A percentile compares a stretch with the other conserved stretches of the same genome.
These are phyloP conservation scores for Plantago coronopus DNA, from an alignment of 305 asterid genomes.

Conservation along the genomic window DNA sequence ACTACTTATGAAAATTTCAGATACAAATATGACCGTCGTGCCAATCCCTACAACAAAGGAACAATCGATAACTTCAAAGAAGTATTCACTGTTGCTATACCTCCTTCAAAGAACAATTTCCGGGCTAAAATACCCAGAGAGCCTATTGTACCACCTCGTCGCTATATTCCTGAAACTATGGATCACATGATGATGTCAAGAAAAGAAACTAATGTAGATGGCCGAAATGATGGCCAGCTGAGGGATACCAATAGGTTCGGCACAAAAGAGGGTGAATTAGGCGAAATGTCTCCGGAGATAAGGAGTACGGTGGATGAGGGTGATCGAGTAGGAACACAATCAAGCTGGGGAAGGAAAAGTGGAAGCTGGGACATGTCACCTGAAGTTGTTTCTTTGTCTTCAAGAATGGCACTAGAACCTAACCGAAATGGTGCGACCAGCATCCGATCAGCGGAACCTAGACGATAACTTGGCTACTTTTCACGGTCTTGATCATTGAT, in stretches of 20 bases:
- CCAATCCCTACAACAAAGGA: constrained; percentile 71
- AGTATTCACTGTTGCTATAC: constrained; percentile 47
- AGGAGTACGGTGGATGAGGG: constrained; percentile 77
- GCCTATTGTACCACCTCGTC: not conserved
- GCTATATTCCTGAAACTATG: constrained; percentile 7
- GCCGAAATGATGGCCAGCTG: constrained; percentile 54
- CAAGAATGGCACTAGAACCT: constrained; percentile 73
- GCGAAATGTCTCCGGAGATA: constrained; percentile 65
- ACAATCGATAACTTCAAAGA: constrained; percentile 48
- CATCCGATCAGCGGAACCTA: constrained; percentile 36
- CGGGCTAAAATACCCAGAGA: constrained; percentile 22
- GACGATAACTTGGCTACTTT: constrained; percentile 19
- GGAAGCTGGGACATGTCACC: constrained; percentile 99
- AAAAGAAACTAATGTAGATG: constrained; percentile 89
- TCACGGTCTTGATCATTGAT: constrained; percentile 5
- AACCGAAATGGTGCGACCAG: constrained; percentile 54
- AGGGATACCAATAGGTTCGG: constrained; percentile 54
- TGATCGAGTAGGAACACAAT: constrained; percentile 74
- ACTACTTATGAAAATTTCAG: constrained; percentile 77
- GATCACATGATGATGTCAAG: constrained; percentile 53
- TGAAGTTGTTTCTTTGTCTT: constrained; percentile 82
- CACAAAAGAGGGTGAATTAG: constrained; percentile 44
- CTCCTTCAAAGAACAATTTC: constrained; percentile 52
- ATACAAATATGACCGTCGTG: constrained; percentile 60
- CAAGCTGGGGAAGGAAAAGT: constrained; percentile 91